Percentiles rank a stretch among this genome's conserved stretches.
phyloP scores from a whole-genome alignment of 2,329 filamentous ascomycete species.

The Penicillium sp. region DNA sequence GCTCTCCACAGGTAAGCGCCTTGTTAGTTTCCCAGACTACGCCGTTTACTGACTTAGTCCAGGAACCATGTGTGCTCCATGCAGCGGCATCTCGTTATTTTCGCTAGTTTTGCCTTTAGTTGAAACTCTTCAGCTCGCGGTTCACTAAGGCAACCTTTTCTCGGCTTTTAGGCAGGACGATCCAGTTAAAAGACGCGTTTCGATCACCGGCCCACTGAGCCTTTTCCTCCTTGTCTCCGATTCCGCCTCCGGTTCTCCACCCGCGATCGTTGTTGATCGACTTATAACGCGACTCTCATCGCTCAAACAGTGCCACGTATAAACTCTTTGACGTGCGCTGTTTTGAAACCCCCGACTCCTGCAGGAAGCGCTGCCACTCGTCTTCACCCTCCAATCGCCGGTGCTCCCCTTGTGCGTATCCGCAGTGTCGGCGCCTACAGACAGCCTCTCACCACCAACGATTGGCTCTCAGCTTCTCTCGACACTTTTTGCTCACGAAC shows the following conservation, averaged over 20 bases:
- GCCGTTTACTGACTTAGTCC: constrained; percentile 2
- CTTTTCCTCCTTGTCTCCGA: constrained; percentile 11
- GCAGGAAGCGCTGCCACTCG: constrained; percentile 27
- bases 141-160: neutral
- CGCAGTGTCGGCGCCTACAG: constrained; percentile 30
- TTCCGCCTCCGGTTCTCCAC: constrained; percentile 1
- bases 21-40: constrained; percentile 11
- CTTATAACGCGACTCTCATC: constrained; percentile 15
- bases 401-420: constrained; percentile 18
- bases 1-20: constrained; percentile 12
- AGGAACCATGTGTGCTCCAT: constrained; percentile 15
- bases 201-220: constrained; percentile 7
- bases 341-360: constrained; percentile 20
- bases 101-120: constrained; percentile 5
- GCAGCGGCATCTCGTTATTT: constrained; percentile 9
- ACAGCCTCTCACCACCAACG: constrained; percentile 10
- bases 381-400: constrained; percentile 19
- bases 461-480: constrained; percentile 25
- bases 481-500: constrained; percentile 13
- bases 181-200: constrained; percentile 6
- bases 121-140: neutral
- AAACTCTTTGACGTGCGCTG: constrained; percentile 18
- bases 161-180: neutral
- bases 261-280: constrained; percentile 6
- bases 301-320: constrained; percentile 21